phyloP scores from a whole-genome alignment of 441 rosid genomes.

The Sinapis alba region DNA sequence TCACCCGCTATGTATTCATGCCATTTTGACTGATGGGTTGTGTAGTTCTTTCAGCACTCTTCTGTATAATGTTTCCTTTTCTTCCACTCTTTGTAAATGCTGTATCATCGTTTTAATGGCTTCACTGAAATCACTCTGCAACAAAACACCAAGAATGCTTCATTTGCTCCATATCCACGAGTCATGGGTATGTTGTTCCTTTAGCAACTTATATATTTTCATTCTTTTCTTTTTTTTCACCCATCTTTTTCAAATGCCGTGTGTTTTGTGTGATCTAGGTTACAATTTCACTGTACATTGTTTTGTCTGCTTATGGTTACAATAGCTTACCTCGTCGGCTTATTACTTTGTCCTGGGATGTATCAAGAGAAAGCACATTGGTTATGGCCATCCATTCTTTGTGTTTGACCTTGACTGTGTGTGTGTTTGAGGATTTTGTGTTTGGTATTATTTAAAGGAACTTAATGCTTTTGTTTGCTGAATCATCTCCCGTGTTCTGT shows the following conservation, averaged over 20 bases:
- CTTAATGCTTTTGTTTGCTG: constrained; percentile 20
- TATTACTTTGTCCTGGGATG: constrained; percentile 21
- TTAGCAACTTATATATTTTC: not conserved
- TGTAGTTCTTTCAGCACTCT: not conserved
- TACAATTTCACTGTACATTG: not conserved
- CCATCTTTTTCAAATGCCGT: not conserved
- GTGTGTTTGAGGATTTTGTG: constrained; percentile 25
- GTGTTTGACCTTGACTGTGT: constrained; percentile 4
- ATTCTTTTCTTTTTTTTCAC: not conserved
- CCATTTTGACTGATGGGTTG: not conserved
- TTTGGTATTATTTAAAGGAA: constrained; percentile 33
- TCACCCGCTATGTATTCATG: constrained; percentile 7
- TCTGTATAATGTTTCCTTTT: not conserved
- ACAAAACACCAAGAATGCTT: not conserved
- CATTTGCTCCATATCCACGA: not conserved
- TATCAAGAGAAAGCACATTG: constrained; percentile 12
- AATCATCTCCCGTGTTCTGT: constrained; percentile 24
- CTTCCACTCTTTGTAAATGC: not conserved
- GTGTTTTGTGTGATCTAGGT: constrained; percentile 4
- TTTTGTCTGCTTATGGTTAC: constrained; percentile 31
- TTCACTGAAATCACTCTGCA: not conserved
- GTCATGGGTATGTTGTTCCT: constrained; percentile 1
- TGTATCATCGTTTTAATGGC: not conserved
- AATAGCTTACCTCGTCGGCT: constrained; percentile 25
- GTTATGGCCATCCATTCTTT: constrained; percentile 28